A percentile compares a stretch with the other conserved stretches of the same genome.
These are phyloP conservation scores for Mimosa bimucronata DNA, from an alignment of 306 rosid species.

Conservation along the genomic window DNA sequence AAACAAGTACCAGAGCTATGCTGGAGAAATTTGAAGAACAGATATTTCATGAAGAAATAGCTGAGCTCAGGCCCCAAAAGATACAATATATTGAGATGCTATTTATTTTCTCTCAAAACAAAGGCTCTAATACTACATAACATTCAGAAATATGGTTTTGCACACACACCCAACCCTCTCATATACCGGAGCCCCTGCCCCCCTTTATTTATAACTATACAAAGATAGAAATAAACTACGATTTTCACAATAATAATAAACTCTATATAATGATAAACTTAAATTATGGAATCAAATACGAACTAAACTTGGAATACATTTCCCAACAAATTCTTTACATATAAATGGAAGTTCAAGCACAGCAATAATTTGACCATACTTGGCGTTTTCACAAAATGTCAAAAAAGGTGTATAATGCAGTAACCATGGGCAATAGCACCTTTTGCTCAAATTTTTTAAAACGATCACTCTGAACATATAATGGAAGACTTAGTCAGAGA, in stretches of 20 bases:
- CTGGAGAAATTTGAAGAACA: neutral
- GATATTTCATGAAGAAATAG: neutral
- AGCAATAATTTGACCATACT: neutral
- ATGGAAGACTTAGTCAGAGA: neutral
- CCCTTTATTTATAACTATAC: neutral
- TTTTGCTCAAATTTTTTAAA: conserved; percentile 8
- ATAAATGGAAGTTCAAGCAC: neutral
- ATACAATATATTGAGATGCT: neutral
- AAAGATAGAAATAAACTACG: neutral
- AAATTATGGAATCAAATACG: neutral
- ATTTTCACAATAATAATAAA: neutral
- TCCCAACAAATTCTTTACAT: neutral
- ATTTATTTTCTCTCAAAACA: neutral
- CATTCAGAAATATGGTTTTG: neutral
- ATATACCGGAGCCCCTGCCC: neutral
- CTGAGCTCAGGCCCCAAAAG: neutral
- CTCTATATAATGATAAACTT: neutral
- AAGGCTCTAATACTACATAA: neutral
- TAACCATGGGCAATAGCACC: neutral
- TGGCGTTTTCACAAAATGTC: neutral
- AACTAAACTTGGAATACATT: neutral
- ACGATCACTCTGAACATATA: neutral
- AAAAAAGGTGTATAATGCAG: conserved; percentile 1
- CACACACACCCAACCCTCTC: neutral
- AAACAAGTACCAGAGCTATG: neutral